A percentile compares a stretch with the other conserved stretches of the same genome.
phyloP scores from a whole-genome alignment of 2,329 filamentous ascomycete species.

The Ophiostoma sp. region DNA sequence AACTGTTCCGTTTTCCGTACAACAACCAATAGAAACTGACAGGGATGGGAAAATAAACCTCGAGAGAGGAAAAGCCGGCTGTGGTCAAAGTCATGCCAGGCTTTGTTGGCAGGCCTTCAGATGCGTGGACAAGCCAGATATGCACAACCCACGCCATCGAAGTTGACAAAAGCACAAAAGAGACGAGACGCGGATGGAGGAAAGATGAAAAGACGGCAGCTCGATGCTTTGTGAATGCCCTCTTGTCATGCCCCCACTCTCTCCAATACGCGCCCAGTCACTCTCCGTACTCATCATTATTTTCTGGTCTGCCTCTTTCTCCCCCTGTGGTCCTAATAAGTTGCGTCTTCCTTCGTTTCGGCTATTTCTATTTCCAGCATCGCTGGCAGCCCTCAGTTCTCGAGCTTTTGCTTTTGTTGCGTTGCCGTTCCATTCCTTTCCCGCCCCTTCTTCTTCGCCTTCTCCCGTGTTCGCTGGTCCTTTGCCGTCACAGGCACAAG shows the following conservation, averaged over 20 bases:
- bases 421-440: constrained; percentile 19
- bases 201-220: neutral
- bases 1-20: neutral
- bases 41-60: neutral
- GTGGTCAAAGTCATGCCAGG: neutral
- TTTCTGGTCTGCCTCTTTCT: neutral
- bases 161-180: neutral
- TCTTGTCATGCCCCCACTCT: neutral
- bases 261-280: neutral
- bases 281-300: no score
- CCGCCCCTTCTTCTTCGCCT: constrained; percentile 20
- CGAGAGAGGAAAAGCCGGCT: neutral
- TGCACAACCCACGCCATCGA: constrained; percentile 17
- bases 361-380: constrained; percentile 11
- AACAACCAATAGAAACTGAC: neutral
- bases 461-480: neutral
- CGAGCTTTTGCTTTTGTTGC: neutral
- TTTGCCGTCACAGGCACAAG: neutral
- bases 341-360: neutral
- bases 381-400: neutral
- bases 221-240: neutral
- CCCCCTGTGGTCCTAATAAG: neutral
- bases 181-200: neutral
- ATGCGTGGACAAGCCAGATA: constrained; percentile 4
- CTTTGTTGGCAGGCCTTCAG: neutral